Base-by-base conservation (phyloP, 176 grass and related monocot species). In the Zea luxurians region DNA sequence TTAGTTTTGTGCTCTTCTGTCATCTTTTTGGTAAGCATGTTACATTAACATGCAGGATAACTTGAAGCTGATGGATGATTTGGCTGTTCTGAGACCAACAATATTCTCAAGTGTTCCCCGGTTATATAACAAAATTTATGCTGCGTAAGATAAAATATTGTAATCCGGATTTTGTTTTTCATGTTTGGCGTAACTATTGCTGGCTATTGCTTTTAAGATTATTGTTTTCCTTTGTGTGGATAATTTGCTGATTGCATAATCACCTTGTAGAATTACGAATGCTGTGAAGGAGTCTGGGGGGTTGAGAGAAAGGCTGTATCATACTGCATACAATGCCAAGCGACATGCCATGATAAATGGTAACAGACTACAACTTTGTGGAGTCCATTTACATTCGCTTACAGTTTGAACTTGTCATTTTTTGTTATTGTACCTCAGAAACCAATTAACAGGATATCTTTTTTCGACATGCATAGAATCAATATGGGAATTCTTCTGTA, bases 41-140 rank as follows among this genome's bases (percentile, higher is more conserved):
- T 76, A 4, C 64, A 48, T 80, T 73, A 64, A 70, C 69, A 81
- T 78, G 17, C 89, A 98, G 95, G 95, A 99, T 87, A 99, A 90
- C 79, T 81, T 98, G 83, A 98, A 99, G 80, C 80, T 99, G 81
- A 99, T 99, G 87, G 96, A 99, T 61, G 96, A 99, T 87, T 78
- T 99, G 71, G 88, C 89, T 80, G 81, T 50, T 83, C 84, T 99
- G 78, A 92, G 96, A 68, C 96, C 96, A 69, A 99, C 96, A 18
- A 43, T 99, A 65, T 99, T 99, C 10, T 37, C 87, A 74, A 95
- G 96, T 61, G 92, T 99, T 46, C 96, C 96, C 67, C 88, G 92
- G 62, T 80, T 91, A 64, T 99, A 89, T 69, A 99, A 95, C 81
- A 80, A 86, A 85, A 94, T 99, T 68, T 99, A 99, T 91, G 71